Evolutionary conservation across 495 filamentous ascomycete species (phyloP), one percentile per base, ranked within the genome.

Genomic region (Xylaria telfairii): DNA sequence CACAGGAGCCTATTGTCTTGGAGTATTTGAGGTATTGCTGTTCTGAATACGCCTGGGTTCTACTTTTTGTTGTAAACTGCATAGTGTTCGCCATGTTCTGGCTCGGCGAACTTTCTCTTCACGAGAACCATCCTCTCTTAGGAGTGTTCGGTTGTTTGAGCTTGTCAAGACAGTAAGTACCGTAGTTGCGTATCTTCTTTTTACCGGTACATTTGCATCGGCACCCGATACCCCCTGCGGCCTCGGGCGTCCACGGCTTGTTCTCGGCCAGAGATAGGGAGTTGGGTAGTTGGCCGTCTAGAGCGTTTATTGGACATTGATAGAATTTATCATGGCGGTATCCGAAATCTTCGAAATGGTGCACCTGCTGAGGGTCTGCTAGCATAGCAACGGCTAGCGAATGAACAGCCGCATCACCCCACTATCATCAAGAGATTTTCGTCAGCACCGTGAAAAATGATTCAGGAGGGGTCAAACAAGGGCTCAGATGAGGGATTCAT

Each of bases 321-420:
- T 73, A 81, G 67, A 79, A 76, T 15, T 76, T 77, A 41, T 73
- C 78, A 47, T 84, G 82, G 28, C 77, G 74, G 49, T 84, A 84
- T 49, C 82, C 82, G 68, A 84, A 78, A 39, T 84, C 82, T 32
- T 76, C 73, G 65, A 81, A 84, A 51, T 82, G 83, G 62, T 84
- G 82, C 28, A 84, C 76, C 57, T 84, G 78, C 21, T 79, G 73
- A 65, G 81, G 81, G 13, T 79, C 72, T 21, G 80, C 74, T 32
- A 84, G 78, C 70, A 84, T 71, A 9, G 78, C 78, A 39, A 81
- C 75, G 10, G 82, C 82, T 10, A 84, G 72, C 8, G 79, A 81
- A 49, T 84, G 82, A 46, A 84, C 82, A 15, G 82, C 81, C 13
- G 82, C 82, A 39, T 84, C 82, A 30, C 82, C 82, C 83, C 79